These are phyloP conservation scores for Colletotrichum salicis DNA, from an alignment of 2,329 filamentous ascomycete species.

Conservation along the genomic window DNA sequence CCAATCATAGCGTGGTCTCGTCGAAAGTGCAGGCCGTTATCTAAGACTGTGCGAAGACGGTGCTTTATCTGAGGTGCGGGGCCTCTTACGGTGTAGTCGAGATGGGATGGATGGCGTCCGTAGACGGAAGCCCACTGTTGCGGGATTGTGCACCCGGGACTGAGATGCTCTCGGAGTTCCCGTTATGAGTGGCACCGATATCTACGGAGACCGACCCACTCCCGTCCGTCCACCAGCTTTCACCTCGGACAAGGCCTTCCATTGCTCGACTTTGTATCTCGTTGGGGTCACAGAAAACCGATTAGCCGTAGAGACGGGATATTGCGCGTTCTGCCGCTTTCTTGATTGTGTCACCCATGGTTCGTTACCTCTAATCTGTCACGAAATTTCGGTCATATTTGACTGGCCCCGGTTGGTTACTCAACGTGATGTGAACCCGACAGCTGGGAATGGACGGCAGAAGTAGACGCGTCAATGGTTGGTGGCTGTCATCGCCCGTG, in stretches of 20 bases:
- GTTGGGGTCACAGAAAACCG: not conserved
- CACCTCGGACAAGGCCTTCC: not conserved
- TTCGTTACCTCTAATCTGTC: conserved; percentile 12
- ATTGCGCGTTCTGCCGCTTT: not conserved
- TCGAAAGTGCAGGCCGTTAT: not conserved
- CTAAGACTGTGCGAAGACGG: not conserved
- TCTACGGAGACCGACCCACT: not conserved
- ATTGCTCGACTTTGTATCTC: not conserved
- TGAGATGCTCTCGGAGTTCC: not conserved
- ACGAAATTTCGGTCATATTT: not conserved
- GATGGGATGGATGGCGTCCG: not conserved
- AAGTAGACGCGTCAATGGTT: not conserved
- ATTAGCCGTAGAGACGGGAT: not conserved
- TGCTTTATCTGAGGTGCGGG: conserved; percentile 7
- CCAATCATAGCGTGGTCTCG: conserved; percentile 8
- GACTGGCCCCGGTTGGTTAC: not conserved
- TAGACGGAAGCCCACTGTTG: not conserved
- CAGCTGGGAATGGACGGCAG: conserved; percentile 11
- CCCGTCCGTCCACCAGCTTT: not conserved
- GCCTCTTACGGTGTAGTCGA: not conserved
- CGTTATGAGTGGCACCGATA: not conserved
- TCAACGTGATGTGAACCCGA: not conserved
- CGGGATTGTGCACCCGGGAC: not conserved
- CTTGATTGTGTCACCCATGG: conserved; percentile 1
- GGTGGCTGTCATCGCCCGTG: not conserved